Conservation (phyloP, 1,284 basidiomycete genomes). For the Vanrija humicola region DNA sequence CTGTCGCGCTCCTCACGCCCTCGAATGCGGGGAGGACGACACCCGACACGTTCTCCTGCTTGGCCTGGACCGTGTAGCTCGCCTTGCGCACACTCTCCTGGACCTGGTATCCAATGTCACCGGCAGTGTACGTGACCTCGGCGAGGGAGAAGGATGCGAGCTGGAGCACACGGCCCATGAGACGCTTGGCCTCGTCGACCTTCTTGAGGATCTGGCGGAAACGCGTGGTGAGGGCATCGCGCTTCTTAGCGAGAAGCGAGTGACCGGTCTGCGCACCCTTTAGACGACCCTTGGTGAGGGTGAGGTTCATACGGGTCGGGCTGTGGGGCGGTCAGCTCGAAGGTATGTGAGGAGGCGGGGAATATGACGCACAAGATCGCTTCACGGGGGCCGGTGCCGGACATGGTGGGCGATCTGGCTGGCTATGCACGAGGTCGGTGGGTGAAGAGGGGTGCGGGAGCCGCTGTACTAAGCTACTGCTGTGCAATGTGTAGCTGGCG, state of each 20-base stretch:
- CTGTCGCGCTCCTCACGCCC: slow-evolving; percentile 68
- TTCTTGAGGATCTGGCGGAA: slow-evolving; percentile 86
- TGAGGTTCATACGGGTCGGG: slow-evolving; percentile 90
- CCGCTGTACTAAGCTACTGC: no score
- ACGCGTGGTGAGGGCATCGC: slow-evolving; percentile 88
- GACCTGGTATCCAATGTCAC: slow-evolving; percentile 93
- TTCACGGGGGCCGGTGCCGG: slow-evolving; percentile 80
- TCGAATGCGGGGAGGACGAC: slow-evolving; percentile 97
- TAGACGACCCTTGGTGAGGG: slow-evolving; percentile 85
- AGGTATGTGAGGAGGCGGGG: neutral
- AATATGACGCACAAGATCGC: slow-evolving; percentile 64
- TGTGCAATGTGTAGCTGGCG: no score
- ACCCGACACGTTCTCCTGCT: slow-evolving; percentile 97
- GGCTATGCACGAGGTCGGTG: no score
- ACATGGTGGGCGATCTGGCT: slow-evolving; percentile 57
- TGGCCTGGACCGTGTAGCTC: slow-evolving; percentile 86
- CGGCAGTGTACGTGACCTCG: slow-evolving; percentile 95
- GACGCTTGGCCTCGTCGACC: slow-evolving; percentile 96
- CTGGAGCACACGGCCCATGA: slow-evolving; percentile 99
- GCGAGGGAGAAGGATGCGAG: slow-evolving; percentile 97
- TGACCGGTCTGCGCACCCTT: slow-evolving; percentile 98
- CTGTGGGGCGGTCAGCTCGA: slow-evolving; percentile 20
- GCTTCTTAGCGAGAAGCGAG: slow-evolving; percentile 93
- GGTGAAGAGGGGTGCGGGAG: no score
- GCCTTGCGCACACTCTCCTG: slow-evolving; percentile 66